Base-by-base conservation (phyloP, 495 filamentous ascomycete genomes). In the Penicillium antarcticum region DNA sequence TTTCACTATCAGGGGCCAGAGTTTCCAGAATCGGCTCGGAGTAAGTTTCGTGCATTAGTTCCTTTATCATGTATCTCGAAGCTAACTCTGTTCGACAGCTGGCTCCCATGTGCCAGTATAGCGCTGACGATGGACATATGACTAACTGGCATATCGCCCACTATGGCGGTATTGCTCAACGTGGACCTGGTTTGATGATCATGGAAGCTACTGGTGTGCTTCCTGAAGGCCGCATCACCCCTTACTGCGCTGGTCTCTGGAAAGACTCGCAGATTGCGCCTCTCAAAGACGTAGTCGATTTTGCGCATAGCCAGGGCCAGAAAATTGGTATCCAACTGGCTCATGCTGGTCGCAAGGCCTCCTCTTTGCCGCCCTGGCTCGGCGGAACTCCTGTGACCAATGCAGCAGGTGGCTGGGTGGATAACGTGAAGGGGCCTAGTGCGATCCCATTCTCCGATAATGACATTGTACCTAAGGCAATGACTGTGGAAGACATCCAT, bases 281-380 rank as follows among this genome's bases (percentile, higher is more conserved):
- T 1, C 56, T 91, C 48, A 76, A 74, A 55, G 68, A 78, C 16
- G 74, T 87, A 42, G 72, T 83, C 19, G 85, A 90, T 35, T 90
- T 91, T 56, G 82, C 80, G 4, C 87, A 92, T 65, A 78, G 75
- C 54, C 88, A 91, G 67, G 71, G 72, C 58, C 84, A 85, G 65
- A 83, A 85, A 55, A 82, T 88, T 39, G 87, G 77, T 37, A 83
- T 92, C 50, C 89, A 94, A 69, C 64, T 92, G 5, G 86, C 71
- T 10, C 89, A 94, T 58, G 87, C 88, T 2, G 89, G 89, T 1
- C 73, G 88, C n/a, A 92, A 92, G 63, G 86, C 84, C 1, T 80
- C 73, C 46, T 86, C 79, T 2, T 74, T 87, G 17, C 79, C 88
- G 0, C 87, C 87, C 0, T 91, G 87, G 87, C 45, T 66, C 23